phyloP scores from a whole-genome alignment of 106 monocot species.

The Dactylorhiza incarnata region DNA sequence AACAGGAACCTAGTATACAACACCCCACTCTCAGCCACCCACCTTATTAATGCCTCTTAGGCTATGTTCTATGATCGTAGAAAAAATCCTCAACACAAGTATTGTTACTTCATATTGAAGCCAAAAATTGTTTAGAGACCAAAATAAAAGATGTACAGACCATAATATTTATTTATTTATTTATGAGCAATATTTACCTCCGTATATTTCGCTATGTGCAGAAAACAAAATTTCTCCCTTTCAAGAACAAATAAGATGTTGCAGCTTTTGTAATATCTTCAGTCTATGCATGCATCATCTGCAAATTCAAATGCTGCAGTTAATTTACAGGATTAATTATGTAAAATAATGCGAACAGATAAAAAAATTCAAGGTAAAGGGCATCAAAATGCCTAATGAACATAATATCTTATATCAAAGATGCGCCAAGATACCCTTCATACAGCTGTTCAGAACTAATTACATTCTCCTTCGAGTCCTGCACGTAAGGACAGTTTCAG shows the following conservation, averaged over 20 bases:
- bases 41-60: too few relatives aligned
- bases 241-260: background rate
- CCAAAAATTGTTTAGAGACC: background rate
- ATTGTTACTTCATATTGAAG: background rate
- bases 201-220: background rate
- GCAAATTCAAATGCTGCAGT: background rate
- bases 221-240: background rate
- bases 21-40: too few relatives aligned
- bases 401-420: background rate
- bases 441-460: background rate
- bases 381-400: background rate
- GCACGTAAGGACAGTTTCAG: background rate
- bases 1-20: too few relatives aligned
- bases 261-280: background rate
- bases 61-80: background rate
- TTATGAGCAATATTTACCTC: background rate
- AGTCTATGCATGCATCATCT: background rate
- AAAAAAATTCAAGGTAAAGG: background rate
- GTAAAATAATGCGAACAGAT: background rate
- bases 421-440: constrained; percentile 4
- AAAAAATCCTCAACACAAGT: background rate
- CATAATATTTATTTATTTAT: background rate
- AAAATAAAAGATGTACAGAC: constrained; percentile 1
- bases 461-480: background rate
- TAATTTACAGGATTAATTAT: background rate